phyloP scores from a whole-genome alignment of 345 rosid species.

The Salix brachista region DNA sequence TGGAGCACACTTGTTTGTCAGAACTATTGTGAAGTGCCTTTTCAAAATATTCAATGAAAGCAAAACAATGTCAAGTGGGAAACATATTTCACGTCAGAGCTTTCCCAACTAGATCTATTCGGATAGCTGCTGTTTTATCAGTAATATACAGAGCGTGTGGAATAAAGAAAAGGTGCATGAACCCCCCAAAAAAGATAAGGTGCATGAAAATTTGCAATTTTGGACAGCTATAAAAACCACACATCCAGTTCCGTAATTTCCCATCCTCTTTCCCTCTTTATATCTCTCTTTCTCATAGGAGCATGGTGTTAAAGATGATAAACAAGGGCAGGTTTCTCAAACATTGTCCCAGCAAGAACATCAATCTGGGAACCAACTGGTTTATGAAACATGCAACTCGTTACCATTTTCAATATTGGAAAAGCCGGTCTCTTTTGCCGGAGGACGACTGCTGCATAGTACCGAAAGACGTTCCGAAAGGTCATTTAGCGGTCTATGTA shows the following conservation, averaged over 20 bases:
- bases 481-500: slow-evolving; percentile 36
- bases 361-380: neutral
- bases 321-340: slow-evolving; percentile 5
- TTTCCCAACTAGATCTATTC: neutral
- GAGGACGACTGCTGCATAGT: neutral
- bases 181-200: neutral
- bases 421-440: neutral
- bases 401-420: neutral
- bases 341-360: neutral
- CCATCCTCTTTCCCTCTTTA: neutral
- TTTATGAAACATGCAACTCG: neutral
- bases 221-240: neutral
- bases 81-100: neutral
- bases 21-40: neutral
- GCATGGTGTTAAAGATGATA: neutral
- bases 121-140: neutral
- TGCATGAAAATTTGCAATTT: neutral
- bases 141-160: neutral
- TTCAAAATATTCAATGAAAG: neutral
- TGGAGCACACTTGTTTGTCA: neutral
- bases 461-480: slow-evolving; percentile 40
- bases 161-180: neutral
- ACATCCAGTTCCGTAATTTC: neutral
- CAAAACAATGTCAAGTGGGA: neutral
- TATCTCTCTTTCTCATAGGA: neutral